Percentiles rank a stretch among this genome's conserved stretches.
phyloP scores from a whole-genome alignment of 106 monocot genomes.

The Apostasia ramifera region DNA sequence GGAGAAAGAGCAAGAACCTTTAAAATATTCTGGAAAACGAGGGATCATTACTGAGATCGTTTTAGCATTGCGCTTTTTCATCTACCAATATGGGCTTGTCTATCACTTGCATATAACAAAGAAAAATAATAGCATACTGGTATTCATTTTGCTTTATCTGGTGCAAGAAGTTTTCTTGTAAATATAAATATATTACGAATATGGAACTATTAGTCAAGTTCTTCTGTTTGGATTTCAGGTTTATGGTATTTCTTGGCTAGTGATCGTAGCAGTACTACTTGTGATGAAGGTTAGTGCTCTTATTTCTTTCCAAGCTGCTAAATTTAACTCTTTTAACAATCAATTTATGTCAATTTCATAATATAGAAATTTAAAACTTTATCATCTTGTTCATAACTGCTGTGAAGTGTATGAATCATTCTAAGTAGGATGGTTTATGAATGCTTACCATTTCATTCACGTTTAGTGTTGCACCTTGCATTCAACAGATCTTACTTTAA shows the following conservation, averaged over 20 bases:
- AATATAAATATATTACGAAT: not conserved
- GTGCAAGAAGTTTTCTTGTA: not conserved
- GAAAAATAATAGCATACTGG: constrained; percentile 58
- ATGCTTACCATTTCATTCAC: too few species aligned
- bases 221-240: constrained; percentile 45
- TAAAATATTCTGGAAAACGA: constrained; percentile 57
- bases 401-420: too few species aligned
- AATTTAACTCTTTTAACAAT: not conserved
- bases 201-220: not conserved
- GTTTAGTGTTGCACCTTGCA: too few species aligned
- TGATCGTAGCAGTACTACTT: constrained; percentile 56
- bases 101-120: constrained; percentile 78
- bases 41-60: constrained; percentile 65
- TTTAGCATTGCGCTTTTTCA: constrained; percentile 69
- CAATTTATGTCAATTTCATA: too few species aligned
- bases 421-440: too few species aligned
- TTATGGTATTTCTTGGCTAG: constrained; percentile 84
- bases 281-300: constrained; percentile 69
- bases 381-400: too few species aligned
- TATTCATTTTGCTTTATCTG: constrained; percentile 12
- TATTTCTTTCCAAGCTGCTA: not conserved
- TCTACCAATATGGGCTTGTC: constrained; percentile 95
- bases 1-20: constrained; percentile 89
- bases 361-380: too few species aligned
- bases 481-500: too few species aligned